Conservation (phyloP, 768 basidiomycete species). For the Calocera cornea region DNA sequence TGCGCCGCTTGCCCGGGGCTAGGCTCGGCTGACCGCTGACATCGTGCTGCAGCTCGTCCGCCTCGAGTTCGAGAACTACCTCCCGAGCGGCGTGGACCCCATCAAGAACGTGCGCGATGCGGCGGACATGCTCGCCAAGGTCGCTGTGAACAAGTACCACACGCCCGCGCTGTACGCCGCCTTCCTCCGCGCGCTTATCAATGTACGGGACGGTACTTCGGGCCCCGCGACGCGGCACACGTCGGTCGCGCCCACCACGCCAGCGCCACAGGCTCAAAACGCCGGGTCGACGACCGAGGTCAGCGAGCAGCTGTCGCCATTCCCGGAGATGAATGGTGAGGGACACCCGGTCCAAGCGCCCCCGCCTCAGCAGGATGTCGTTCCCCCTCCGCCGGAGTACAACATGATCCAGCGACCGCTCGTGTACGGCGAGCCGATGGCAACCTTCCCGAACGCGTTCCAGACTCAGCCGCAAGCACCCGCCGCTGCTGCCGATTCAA, state of each 20-base stretch:
- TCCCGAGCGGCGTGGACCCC: constrained; percentile 59
- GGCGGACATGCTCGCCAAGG: constrained; percentile 61
- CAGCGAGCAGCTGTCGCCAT: constrained; percentile 4
- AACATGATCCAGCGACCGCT: constrained; percentile 1
- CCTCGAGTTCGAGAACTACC: constrained; percentile 65
- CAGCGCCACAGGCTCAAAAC: neutral
- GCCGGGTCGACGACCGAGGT: constrained; percentile 4
- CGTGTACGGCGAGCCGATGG: constrained; percentile 4
- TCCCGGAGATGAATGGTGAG: constrained; percentile 3
- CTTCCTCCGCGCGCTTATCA: constrained; percentile 66
- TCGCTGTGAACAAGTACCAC: constrained; percentile 66
- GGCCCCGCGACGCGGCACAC: constrained; percentile 5
- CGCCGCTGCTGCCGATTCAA: neutral
- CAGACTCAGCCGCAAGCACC: neutral
- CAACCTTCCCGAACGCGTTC: neutral
- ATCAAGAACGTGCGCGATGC: constrained; percentile 63
- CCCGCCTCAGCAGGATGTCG: neutral
- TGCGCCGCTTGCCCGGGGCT: constrained; percentile 24
- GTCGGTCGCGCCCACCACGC: neutral
- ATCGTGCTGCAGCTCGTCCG: constrained; percentile 50
- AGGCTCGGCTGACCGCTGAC: neutral
- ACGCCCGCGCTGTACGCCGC: constrained; percentile 81
- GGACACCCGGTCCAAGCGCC: neutral
- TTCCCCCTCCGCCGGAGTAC: neutral
- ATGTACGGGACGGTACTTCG: constrained; percentile 30